Evolutionary conservation across 73 alveolate species (phyloP), one percentile per base, ranked within the genome.

Genomic region (Symbiodinium pilosum): DNA sequence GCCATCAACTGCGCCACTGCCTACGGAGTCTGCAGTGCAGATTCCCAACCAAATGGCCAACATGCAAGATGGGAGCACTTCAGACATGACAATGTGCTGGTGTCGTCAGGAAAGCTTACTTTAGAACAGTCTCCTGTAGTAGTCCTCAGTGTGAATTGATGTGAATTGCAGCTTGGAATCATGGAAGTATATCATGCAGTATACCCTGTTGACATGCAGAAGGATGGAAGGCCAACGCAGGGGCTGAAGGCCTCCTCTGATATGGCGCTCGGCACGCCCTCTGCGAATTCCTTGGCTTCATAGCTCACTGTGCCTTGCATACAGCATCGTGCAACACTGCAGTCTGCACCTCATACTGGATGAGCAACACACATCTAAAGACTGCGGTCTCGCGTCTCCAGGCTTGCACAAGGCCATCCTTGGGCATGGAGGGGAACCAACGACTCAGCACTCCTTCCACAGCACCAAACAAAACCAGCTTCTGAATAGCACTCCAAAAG

Each of bases 391-490:
- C n/a, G n/a, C n/a, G n/a, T 47, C 81, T 64, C 81, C 81, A 64
- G 34, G 39, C 30, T 64, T 64, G 81, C 81, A 64, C 38, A 64
- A 38, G 81, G 81, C 81, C 81, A 64, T 64, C 81, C 81, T 64
- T 64, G 81, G 41, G 0, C 1, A 20, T 18, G 11, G 30, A 16
- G 77, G 77, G n/a, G 32, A 54, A 24, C 26, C 73, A 54, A 24
- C 73, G 73, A 54, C 26, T 5, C 73, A 54, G 73, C 12, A 4
- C 73, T 54, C 73, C 73, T n/a, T 2, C 26, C 73, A 21, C n/a
- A 11, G 71, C n/a, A 21, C 9, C 16, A 54, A n/a, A n/a, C n/a
- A 16, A 54, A 54, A 11, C 7, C 26, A 30, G 71, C 77, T 30
- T 7, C 77, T 64, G 40, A 64, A 64, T 64, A 6, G 18, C 38